Percentiles rank a stretch among this genome's conserved stretches.
Evolutionary conservation across 345 rosid genomes (phyloP).

Genomic region (Turritis glabra): DNA sequence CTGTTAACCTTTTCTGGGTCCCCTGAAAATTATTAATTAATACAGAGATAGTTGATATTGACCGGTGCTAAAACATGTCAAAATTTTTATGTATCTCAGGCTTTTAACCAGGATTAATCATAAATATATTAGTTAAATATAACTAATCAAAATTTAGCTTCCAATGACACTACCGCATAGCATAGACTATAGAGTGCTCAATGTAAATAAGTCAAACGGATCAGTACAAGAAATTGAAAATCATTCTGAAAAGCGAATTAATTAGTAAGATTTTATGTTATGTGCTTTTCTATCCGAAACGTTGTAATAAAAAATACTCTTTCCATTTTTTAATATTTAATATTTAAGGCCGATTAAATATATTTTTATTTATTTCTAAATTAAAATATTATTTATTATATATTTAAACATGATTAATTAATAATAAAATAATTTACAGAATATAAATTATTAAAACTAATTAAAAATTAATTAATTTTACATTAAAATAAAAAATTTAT

Average conservation of each 20-base stretch:
- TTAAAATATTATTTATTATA: too few relatives aligned
- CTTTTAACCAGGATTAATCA: background rate
- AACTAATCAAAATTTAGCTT: background rate
- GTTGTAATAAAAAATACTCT: too few relatives aligned
- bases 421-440: too few relatives aligned
- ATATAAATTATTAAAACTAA: too few relatives aligned
- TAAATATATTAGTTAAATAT: background rate
- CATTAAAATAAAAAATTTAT: too few relatives aligned
- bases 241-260: background rate
- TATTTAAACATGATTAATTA: too few relatives aligned
- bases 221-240: background rate
- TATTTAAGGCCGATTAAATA: too few relatives aligned
- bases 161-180: too few relatives aligned
- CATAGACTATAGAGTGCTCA: background rate
- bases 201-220: background rate
- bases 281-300: background rate
- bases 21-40: background rate
- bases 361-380: too few relatives aligned
- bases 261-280: background rate
- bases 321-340: too few relatives aligned
- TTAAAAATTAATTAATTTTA: too few relatives aligned
- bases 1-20: background rate
- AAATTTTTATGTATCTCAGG: background rate
- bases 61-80: slow-evolving; percentile 8
- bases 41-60: slow-evolving; percentile 13